phyloP scores from a whole-genome alignment of 2,329 filamentous ascomycete genomes.

The Ophiocordyceps camponoti-floridani region DNA sequence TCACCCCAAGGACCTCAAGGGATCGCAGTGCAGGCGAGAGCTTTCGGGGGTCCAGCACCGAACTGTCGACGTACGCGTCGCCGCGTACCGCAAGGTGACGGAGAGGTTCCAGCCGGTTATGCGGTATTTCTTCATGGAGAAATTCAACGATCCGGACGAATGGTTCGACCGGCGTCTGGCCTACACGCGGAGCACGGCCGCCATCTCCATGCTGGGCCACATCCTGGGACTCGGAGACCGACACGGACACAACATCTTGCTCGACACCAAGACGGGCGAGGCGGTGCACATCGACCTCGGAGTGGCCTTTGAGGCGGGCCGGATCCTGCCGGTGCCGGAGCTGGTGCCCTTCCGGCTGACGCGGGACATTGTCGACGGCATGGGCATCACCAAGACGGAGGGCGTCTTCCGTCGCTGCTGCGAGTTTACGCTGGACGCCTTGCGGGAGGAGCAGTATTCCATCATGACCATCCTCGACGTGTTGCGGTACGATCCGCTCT shows the following conservation, averaged over 20 bases:
- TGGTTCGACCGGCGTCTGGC: slow-evolving; percentile 85
- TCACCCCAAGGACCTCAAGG: slow-evolving; percentile 67
- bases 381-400: slow-evolving; percentile 90
- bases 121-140: slow-evolving; percentile 93
- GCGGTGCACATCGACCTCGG: slow-evolving; percentile 95
- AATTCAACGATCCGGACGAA: slow-evolving; percentile 82
- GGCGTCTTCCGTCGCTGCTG: slow-evolving; percentile 96
- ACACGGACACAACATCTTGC: slow-evolving; percentile 90
- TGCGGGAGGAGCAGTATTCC: slow-evolving; percentile 86
- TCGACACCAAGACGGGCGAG: slow-evolving; percentile 79
- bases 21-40: slow-evolving; percentile 57
- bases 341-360: slow-evolving; percentile 91
- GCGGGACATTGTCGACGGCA: slow-evolving; percentile 86
- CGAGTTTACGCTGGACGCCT: slow-evolving; percentile 87
- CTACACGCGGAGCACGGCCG: slow-evolving; percentile 84
- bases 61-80: slow-evolving; percentile 51
- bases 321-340: slow-evolving; percentile 88
- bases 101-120: slow-evolving; percentile 82
- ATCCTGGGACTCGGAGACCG: slow-evolving; percentile 85
- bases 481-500: slow-evolving; percentile 90
- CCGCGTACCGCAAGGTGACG: slow-evolving; percentile 59
- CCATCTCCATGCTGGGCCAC: slow-evolving; percentile 87
- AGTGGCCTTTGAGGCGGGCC: slow-evolving; percentile 90
- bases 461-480: slow-evolving; percentile 99
- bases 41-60: slow-evolving; percentile 58